Evolutionary conservation across 345 rosid genomes (phyloP).

Genomic region (Camelina hispida): DNA sequence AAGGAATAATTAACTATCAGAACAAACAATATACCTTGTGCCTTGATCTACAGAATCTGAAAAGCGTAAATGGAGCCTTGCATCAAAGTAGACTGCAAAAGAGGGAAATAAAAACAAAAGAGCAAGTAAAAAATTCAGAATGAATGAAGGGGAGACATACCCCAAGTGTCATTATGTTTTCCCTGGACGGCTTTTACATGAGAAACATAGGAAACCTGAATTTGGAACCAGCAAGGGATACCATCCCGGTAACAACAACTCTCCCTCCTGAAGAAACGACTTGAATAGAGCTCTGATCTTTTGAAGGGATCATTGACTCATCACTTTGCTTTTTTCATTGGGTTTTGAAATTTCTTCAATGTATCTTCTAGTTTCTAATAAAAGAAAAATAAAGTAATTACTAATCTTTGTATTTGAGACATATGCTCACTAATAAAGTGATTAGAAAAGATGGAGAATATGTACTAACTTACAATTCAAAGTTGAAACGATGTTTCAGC

Average conservation of each 20-base stretch:
- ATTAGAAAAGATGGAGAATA: no score
- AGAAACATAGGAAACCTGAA: conserved; percentile 82
- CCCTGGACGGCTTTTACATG: conserved; percentile 92
- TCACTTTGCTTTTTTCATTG: conserved; percentile 54
- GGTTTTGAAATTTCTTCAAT: conserved; percentile 85
- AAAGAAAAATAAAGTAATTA: no score
- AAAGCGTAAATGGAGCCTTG: no score
- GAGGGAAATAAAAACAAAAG: no score
- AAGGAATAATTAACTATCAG: conserved; percentile 16
- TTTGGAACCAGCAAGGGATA: conserved; percentile 77
- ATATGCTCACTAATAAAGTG: no score
- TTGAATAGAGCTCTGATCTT: conserved; percentile 50
- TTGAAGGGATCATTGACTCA: conserved; percentile 48
- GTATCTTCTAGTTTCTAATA: conserved; percentile 60
- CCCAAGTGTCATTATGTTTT: conserved; percentile 80
- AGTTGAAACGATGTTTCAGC: no score
- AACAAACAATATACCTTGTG: conserved; percentile 53
- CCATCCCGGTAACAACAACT: conserved; percentile 66
- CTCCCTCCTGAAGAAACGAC: conserved; percentile 57
- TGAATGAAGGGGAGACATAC: conserved; percentile 12
- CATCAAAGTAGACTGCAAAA: no score
- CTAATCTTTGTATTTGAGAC: no score
- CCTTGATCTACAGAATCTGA: conserved; percentile 51
- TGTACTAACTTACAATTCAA: no score
- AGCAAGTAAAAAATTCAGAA: no score